These are phyloP conservation scores for Ogataea haglerorum DNA, from an alignment of 805 yeast genomes.

Conservation along the genomic window DNA sequence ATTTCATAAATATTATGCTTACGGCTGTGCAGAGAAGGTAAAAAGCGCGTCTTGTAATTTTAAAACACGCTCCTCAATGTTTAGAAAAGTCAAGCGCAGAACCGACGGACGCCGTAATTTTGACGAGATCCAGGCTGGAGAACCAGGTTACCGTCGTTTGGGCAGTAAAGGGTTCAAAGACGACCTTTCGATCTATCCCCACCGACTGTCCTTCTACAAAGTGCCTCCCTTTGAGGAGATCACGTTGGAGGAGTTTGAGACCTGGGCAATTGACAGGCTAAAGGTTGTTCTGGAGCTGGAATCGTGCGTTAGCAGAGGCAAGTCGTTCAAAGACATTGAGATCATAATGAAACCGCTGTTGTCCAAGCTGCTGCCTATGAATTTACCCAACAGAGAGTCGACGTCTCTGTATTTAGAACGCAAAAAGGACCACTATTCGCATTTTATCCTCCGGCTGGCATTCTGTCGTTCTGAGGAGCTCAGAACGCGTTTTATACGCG, in stretches of 20 bases:
- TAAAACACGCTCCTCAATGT: constrained; percentile 41
- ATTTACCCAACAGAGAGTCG: constrained; percentile 40
- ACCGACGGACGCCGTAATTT: constrained; percentile 72
- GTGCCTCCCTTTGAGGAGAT: constrained; percentile 80
- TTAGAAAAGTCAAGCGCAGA: constrained; percentile 70
- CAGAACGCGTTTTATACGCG: constrained; percentile 70
- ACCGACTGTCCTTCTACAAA: constrained; percentile 70
- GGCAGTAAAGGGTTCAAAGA: constrained; percentile 29
- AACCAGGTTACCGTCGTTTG: constrained; percentile 26
- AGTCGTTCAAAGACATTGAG: constrained; percentile 63
- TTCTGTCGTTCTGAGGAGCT: constrained; percentile 86
- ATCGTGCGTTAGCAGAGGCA: constrained; percentile 62
- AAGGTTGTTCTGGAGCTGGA: constrained; percentile 83
- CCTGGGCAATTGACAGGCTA: constrained; percentile 92
- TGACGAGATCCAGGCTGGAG: constrained; percentile 31
- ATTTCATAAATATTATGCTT: not conserved
- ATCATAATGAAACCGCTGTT: constrained; percentile 61
- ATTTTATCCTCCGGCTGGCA: constrained; percentile 81
- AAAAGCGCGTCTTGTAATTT: constrained; percentile 2
- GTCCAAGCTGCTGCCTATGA: constrained; percentile 61
- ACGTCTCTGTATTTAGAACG: constrained; percentile 52
- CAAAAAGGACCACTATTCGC: constrained; percentile 88
- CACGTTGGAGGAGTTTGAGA: constrained; percentile 88
- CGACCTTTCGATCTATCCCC: constrained; percentile 37
- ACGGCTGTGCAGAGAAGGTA: constrained; percentile 1